Conservation (phyloP, 768 basidiomycete species). For the Amanita brunnescens region DNA sequence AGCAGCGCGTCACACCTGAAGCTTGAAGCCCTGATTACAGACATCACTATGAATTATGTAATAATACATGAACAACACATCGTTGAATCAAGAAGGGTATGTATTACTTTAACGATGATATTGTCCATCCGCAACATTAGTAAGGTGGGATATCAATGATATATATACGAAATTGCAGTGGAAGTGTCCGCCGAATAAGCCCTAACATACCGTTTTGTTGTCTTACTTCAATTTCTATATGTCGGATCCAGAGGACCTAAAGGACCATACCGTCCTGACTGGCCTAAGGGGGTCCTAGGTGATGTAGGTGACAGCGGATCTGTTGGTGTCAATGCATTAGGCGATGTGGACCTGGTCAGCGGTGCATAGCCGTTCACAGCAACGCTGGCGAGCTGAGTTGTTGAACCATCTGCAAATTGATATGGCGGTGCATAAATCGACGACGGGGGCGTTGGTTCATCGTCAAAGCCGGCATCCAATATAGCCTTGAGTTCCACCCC, state of each 20-base stretch:
- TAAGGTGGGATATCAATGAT: slow-evolving; percentile 2
- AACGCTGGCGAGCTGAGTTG: slow-evolving; percentile 32
- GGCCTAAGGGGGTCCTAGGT: slow-evolving; percentile 20
- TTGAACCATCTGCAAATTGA: slow-evolving; percentile 51
- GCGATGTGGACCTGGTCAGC: slow-evolving; percentile 42
- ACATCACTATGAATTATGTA: background rate
- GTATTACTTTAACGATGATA: background rate
- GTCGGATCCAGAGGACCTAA: slow-evolving; percentile 56
- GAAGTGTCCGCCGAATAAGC: too few relatives aligned
- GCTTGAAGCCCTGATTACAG: background rate
- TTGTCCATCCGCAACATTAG: slow-evolving; percentile 1
- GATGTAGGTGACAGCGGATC: slow-evolving; percentile 32
- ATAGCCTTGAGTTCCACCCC: slow-evolving; percentile 83
- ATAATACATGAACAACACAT: background rate
- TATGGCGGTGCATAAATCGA: slow-evolving; percentile 44
- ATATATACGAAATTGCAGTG: background rate
- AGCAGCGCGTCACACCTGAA: background rate
- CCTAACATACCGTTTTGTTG: background rate
- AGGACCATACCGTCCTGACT: slow-evolving; percentile 35
- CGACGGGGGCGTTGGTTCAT: slow-evolving; percentile 43
- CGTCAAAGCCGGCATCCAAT: slow-evolving; percentile 87
- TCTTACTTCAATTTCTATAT: slow-evolving; percentile 13
- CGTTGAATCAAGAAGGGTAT: background rate
- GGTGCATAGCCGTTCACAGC: slow-evolving; percentile 49
- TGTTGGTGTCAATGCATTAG: slow-evolving; percentile 20